Percentiles rank a stretch among this genome's conserved stretches.
Evolutionary conservation across 2,329 filamentous ascomycete species (phyloP).

Genomic region (Gyromitra esculenta): DNA sequence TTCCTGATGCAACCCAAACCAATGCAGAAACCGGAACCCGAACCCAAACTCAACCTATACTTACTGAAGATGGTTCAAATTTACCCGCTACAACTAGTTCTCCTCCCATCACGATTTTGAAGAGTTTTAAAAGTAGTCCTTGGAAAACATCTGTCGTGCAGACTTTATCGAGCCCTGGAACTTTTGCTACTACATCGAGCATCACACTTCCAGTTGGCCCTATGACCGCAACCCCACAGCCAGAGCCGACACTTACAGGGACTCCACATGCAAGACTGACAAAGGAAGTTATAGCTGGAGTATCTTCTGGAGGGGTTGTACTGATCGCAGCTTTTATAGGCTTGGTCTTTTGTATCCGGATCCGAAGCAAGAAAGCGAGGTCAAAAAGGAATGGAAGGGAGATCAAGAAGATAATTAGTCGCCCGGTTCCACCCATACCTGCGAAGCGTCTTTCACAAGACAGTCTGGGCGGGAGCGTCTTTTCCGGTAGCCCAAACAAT

Average conservation of each 20-base stretch:
- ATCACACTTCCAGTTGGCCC: not conserved
- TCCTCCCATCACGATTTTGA: not conserved
- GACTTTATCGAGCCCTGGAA: not conserved
- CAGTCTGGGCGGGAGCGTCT: not conserved
- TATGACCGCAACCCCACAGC: not conserved
- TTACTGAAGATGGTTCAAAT: not conserved
- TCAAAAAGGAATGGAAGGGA: not conserved
- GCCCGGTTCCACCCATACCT: not conserved
- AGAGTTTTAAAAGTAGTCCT: not conserved
- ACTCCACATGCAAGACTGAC: not conserved
- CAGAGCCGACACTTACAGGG: not conserved
- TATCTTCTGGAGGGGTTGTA: slow-evolving; percentile 2
- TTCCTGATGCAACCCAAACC: not conserved
- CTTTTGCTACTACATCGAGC: not conserved
- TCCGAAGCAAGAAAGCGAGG: not conserved
- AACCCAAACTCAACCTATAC: not conserved
- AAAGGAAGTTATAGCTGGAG: slow-evolving; percentile 3
- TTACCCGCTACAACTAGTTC: not conserved
- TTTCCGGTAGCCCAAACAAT: not conserved
- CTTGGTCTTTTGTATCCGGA: slow-evolving; percentile 6
- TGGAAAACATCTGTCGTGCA: slow-evolving; percentile 7
- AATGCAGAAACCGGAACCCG: not conserved
- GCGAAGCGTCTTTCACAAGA: slow-evolving; percentile 14
- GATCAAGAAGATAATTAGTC: not conserved
- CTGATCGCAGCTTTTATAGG: slow-evolving; percentile 13